Percentiles rank a stretch among this genome's conserved stretches.
phyloP scores from a whole-genome alignment of 1,284 basidiomycete species.

The Rhizoctonia solani region DNA sequence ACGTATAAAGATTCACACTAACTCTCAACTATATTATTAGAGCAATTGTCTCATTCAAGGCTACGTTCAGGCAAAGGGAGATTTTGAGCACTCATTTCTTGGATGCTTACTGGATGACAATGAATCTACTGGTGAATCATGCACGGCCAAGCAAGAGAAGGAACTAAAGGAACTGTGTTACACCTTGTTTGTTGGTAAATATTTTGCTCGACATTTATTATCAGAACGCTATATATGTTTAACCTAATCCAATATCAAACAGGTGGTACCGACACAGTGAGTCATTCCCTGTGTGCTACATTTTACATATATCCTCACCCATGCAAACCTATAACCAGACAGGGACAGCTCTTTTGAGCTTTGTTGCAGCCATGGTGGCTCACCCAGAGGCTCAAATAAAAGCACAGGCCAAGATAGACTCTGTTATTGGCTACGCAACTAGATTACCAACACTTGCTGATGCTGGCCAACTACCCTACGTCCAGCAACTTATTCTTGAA shows the following conservation, averaged over 20 bases:
- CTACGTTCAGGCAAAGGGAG: background rate
- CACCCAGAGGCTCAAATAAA: background rate
- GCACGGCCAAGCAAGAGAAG: background rate
- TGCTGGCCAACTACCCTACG: background rate
- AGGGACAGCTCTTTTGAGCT: background rate
- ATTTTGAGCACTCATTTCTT: conserved; percentile 11
- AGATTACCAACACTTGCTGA: background rate
- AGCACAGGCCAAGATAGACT: conserved; percentile 2
- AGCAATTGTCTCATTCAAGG: background rate
- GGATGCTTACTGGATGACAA: background rate
- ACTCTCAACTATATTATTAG: too few species aligned
- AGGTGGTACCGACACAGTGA: conserved; percentile 22
- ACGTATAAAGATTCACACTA: background rate
- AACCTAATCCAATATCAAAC: background rate
- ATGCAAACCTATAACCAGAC: background rate
- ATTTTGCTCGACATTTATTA: background rate
- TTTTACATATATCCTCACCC: too few species aligned
- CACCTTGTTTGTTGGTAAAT: background rate
- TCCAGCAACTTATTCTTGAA: background rate
- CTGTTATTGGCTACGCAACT: background rate
- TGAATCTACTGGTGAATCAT: background rate
- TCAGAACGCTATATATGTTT: background rate
- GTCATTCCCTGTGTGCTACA: too few species aligned
- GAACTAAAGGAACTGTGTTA: background rate
- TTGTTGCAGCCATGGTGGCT: conserved; percentile 1